Percentiles rank a stretch among this genome's conserved stretches.
Evolutionary conservation across 805 yeast genomes (phyloP).

Genomic region (Hemisphaericaspora nanyangensis): DNA sequence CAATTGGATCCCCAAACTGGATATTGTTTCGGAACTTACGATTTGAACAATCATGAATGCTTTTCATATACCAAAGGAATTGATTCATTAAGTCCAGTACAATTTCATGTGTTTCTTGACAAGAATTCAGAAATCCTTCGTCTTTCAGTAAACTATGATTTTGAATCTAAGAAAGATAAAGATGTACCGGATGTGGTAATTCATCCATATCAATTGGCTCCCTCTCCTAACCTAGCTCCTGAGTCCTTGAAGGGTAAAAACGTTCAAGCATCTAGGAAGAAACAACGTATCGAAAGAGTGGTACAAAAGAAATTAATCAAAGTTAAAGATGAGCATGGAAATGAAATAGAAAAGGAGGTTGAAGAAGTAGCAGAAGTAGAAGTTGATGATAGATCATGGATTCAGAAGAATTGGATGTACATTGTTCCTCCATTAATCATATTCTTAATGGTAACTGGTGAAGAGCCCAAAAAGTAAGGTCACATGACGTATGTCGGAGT

Average conservation of each 20-base stretch:
- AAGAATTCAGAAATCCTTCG: constrained; percentile 5
- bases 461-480: constrained; percentile 1
- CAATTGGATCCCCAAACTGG: constrained; percentile 1
- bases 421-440: constrained; percentile 48
- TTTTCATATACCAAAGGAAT: constrained; percentile 15
- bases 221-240: constrained; percentile 30
- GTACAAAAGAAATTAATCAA: constrained; percentile 14
- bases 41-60: constrained; percentile 26
- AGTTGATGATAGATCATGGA: constrained; percentile 39
- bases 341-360: constrained; percentile 18
- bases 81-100: constrained; percentile 1
- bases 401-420: constrained; percentile 63
- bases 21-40: constrained; percentile 26
- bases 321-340: constrained; percentile 21
- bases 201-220: constrained; percentile 11
- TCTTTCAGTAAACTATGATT: constrained; percentile 1
- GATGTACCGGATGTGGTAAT: constrained; percentile 6
- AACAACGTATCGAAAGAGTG: constrained; percentile 7
- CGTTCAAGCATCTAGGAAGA: constrained; percentile 8
- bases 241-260: constrained; percentile 11
- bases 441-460: constrained; percentile 14
- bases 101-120: constrained; percentile 8
- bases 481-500: no score
- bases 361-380: constrained; percentile 20
- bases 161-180: neutral